Conservation (phyloP, 306 rosid genomes). For the Casuarina equisetifolia region DNA sequence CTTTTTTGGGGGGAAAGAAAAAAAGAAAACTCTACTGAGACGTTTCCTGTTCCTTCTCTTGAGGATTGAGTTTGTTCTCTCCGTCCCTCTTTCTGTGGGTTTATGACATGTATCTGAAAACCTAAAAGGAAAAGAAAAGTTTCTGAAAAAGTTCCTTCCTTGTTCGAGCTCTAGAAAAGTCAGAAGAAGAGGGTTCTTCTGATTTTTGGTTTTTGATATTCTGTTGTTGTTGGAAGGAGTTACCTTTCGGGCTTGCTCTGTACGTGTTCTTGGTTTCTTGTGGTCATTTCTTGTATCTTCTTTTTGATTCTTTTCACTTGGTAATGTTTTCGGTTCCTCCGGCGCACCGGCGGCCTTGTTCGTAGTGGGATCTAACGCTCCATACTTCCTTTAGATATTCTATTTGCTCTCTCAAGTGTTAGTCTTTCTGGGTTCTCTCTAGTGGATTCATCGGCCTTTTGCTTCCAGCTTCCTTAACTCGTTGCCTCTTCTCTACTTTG, state of each 20-base stretch:
- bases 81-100: background rate
- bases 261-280: background rate
- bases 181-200: background rate
- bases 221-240: background rate
- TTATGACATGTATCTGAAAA: background rate
- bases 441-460: background rate
- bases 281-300: background rate
- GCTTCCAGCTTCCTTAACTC: background rate
- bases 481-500: background rate
- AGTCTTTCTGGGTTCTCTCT: background rate
- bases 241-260: background rate
- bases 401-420: background rate
- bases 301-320: background rate
- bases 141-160: constrained; percentile 7
- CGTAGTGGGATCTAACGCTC: background rate
- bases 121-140: background rate
- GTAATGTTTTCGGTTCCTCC: constrained; percentile 1
- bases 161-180: constrained; percentile 1
- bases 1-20: background rate
- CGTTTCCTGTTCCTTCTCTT: background rate
- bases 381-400: constrained; percentile 4
- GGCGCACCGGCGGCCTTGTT: constrained; percentile 16
- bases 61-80: background rate
- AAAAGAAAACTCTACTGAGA: background rate
- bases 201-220: background rate